Evolutionary conservation across 1,284 basidiomycete species (phyloP), one percentile per base, ranked within the genome.

Genomic region (Naganishia liquefaciens): DNA sequence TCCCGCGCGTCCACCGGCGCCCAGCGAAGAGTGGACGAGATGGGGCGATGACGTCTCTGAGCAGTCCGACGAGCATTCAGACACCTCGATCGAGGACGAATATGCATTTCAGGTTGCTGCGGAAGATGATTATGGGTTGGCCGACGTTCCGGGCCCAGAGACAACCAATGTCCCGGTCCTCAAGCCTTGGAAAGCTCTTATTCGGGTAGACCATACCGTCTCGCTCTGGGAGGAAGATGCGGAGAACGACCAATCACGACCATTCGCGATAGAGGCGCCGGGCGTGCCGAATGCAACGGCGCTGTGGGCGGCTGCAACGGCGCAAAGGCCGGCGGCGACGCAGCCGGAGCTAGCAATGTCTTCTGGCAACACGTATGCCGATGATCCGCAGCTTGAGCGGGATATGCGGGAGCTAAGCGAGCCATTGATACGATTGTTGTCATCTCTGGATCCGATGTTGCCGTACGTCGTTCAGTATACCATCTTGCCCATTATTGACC

Each of bases 131-230:
- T 21, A 40, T 23, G 33, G 21, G n/a, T n/a, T 28, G 23, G 51
- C 21, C 10, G 30, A 53, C 43, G 61, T 39, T 53, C 64, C 30
- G 64, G 66, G 49, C 30, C 67, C 25, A 46, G 68, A 44, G 70
- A 21, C 71, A 70, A 37, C 51, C 6, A 21, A 75, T 64, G 68
- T 97, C 46, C 57, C 57, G 37, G 15, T 50, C 6, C 23, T 60
- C 11, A 83, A 87, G n/a, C 93, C 94, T 3, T 97, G 94, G 94
- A 93, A 95, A 76, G 90, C 91, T 33, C 76, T 97, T 21, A 79
- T 97, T 5, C 82, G 93, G 25, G 76, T 96, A 33, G 57, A 60
- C 28, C 33, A 60, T 10, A 60, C 57, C 15, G 46, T 60, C 3
- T 60, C 57, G 33, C 46, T 60, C 5, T 60, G 57, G 57, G 57